Percentiles rank a stretch among this genome's conserved stretches.
Evolutionary conservation across 2,329 filamentous ascomycete genomes (phyloP).

Genomic region (Trichoderma oligosporum): DNA sequence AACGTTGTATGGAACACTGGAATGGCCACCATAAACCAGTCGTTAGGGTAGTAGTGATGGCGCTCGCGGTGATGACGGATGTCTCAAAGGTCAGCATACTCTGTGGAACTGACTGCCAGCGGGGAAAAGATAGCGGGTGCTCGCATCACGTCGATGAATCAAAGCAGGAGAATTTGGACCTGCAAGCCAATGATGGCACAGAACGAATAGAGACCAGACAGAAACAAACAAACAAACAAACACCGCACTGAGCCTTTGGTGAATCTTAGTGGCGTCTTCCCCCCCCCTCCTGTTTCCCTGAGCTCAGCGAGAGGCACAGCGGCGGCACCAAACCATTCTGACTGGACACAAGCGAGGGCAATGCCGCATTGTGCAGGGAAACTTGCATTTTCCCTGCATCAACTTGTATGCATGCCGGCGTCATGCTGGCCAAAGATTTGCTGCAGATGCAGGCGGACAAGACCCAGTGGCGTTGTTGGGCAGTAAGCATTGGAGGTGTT

Average conservation of each 20-base stretch:
- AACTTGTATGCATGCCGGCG: conserved; percentile 1
- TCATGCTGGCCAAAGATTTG: neutral
- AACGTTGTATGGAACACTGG: neutral
- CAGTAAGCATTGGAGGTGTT: neutral
- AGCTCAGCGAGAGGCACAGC: neutral
- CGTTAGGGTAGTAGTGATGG: neutral
- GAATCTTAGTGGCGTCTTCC: neutral
- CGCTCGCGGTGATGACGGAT: neutral
- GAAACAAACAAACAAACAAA: neutral
- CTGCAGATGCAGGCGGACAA: neutral
- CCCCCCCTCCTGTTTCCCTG: neutral
- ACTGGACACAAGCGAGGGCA: conserved; percentile 10
- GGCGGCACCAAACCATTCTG: too few relatives aligned
- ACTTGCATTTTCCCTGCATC: neutral
- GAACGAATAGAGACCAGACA: neutral
- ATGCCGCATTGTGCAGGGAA: conserved; percentile 9
- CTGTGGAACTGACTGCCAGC: too few relatives aligned
- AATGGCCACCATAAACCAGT: neutral
- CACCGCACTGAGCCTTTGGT: neutral
- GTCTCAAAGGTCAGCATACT: too few relatives aligned
- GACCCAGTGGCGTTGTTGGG: conserved; percentile 4
- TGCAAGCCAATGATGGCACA: neutral
- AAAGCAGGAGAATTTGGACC: too few relatives aligned
- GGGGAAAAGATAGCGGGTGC: too few relatives aligned
- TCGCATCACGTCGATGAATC: too few relatives aligned